Conservation (phyloP, 257 asterid species). For the Plantago elongata region DNA sequence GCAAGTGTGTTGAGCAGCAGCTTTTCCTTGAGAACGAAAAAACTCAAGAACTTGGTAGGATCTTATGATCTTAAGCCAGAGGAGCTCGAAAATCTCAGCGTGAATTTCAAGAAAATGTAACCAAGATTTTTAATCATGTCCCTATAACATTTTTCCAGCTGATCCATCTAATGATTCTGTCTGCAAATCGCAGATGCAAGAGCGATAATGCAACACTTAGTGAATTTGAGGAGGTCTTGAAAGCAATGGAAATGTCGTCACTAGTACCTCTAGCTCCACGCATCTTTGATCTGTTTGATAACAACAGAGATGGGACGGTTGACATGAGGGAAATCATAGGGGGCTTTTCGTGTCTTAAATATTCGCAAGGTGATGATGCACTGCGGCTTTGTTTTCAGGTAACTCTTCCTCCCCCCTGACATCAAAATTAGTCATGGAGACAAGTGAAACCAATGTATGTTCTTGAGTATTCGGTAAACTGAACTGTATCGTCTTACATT, state of each 20-base stretch:
- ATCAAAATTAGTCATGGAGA: background rate
- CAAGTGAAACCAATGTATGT: background rate
- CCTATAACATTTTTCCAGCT: background rate
- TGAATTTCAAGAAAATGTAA: slow-evolving; percentile 66
- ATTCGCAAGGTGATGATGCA: slow-evolving; percentile 86
- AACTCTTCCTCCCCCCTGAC: background rate
- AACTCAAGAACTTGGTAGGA: slow-evolving; percentile 69
- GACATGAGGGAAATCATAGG: slow-evolving; percentile 85
- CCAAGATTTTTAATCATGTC: slow-evolving; percentile 6
- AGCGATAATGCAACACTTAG: slow-evolving; percentile 60
- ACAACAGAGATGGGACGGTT: slow-evolving; percentile 74
- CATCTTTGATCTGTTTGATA: slow-evolving; percentile 67
- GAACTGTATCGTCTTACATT: too few relatives aligned
- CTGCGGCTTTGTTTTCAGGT: slow-evolving; percentile 86
- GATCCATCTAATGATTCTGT: background rate
- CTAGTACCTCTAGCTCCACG: slow-evolving; percentile 65
- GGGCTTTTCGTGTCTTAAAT: slow-evolving; percentile 74
- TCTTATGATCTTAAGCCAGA: slow-evolving; percentile 80
- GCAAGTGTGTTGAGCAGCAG: slow-evolving; percentile 80
- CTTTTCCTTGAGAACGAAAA: slow-evolving; percentile 60
- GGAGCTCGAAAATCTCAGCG: slow-evolving; percentile 61
- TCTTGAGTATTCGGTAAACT: too few relatives aligned
- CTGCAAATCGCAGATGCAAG: slow-evolving; percentile 47
- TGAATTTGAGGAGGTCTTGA: slow-evolving; percentile 73
- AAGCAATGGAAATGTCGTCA: slow-evolving; percentile 70